These are phyloP conservation scores for Hypoxylon sp. DNA, from an alignment of 2,329 filamentous ascomycete species.

Conservation along the genomic window DNA sequence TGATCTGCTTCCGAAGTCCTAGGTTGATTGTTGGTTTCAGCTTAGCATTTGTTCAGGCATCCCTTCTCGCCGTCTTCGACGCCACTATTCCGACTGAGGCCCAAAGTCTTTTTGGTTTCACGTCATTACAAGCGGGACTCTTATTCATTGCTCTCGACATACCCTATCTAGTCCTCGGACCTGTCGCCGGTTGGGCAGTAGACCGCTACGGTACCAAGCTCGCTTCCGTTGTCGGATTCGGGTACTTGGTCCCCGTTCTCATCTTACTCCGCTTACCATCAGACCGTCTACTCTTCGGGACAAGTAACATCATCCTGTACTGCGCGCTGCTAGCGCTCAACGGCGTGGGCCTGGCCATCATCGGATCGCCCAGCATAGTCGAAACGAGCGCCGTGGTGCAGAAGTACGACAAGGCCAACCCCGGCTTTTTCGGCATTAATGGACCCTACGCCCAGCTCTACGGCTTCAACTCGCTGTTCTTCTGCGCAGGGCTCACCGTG, in stretches of 20 bases:
- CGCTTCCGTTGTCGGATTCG: conserved; percentile 59
- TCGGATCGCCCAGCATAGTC: conserved; percentile 69
- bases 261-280: conserved; percentile 72
- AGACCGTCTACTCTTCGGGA: conserved; percentile 53
- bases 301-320: conserved; percentile 47
- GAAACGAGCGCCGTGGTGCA: conserved; percentile 70
- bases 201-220: conserved; percentile 57
- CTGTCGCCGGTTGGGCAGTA: conserved; percentile 56
- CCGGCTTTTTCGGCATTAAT: conserved; percentile 67
- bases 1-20: conserved; percentile 60
- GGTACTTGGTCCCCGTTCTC: conserved; percentile 71
- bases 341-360: conserved; percentile 67
- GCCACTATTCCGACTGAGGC: conserved; percentile 59
- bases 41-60: conserved; percentile 62
- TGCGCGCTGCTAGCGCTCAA: conserved; percentile 57
- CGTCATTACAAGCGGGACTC: conserved; percentile 56
- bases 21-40: conserved; percentile 59
- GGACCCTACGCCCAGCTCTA: conserved; percentile 77
- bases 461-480: conserved; percentile 75
- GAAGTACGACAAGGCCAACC: conserved; percentile 69
- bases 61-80: conserved; percentile 57
- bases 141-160: conserved; percentile 58
- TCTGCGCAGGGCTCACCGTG: conserved; percentile 70
- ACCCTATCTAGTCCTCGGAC: conserved; percentile 56
- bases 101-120: conserved; percentile 56